These are phyloP conservation scores for Penicillium hesseltinei DNA, from an alignment of 2,329 filamentous ascomycete genomes.

Conservation along the genomic window DNA sequence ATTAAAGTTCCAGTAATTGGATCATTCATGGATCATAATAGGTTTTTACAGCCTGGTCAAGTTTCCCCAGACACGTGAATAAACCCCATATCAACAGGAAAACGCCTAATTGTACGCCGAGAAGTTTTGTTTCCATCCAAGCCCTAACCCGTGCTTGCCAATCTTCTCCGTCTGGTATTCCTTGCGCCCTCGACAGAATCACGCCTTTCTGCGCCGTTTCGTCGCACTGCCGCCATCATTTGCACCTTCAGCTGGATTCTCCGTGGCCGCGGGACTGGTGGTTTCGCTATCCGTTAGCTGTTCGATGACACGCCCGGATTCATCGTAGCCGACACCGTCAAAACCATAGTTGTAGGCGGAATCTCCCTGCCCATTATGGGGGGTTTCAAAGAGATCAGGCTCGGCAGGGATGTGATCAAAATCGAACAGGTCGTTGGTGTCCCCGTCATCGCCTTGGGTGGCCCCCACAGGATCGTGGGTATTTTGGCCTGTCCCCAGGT, in stretches of 20 bases:
- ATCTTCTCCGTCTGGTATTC: neutral
- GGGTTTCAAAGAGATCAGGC: constrained; percentile 33
- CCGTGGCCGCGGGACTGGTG: constrained; percentile 42
- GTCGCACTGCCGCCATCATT: constrained; percentile 26
- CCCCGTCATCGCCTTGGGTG: constrained; percentile 25
- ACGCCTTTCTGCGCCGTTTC: constrained; percentile 37
- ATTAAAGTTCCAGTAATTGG: constrained; percentile 1
- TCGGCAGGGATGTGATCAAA: constrained; percentile 40
- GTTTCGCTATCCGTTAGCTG: constrained; percentile 47
- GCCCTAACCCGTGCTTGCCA: neutral
- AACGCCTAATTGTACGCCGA: constrained; percentile 8
- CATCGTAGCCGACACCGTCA: constrained; percentile 27
- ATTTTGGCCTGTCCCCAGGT: constrained; percentile 16
- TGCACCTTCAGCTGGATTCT: constrained; percentile 22
- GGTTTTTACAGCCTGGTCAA: constrained; percentile 7
- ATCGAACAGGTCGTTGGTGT: constrained; percentile 44
- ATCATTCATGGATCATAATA: constrained; percentile 6
- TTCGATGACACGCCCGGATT: constrained; percentile 40
- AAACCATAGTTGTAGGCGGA: constrained; percentile 37
- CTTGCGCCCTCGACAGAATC: constrained; percentile 11
- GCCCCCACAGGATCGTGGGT: constrained; percentile 18
- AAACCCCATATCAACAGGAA: constrained; percentile 4
- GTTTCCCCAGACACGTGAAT: neutral
- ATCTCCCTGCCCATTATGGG: constrained; percentile 24
- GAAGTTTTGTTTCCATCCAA: neutral